Conservation (phyloP, 2,329 filamentous ascomycete genomes). For the Scedosporium dehoogii region DNA sequence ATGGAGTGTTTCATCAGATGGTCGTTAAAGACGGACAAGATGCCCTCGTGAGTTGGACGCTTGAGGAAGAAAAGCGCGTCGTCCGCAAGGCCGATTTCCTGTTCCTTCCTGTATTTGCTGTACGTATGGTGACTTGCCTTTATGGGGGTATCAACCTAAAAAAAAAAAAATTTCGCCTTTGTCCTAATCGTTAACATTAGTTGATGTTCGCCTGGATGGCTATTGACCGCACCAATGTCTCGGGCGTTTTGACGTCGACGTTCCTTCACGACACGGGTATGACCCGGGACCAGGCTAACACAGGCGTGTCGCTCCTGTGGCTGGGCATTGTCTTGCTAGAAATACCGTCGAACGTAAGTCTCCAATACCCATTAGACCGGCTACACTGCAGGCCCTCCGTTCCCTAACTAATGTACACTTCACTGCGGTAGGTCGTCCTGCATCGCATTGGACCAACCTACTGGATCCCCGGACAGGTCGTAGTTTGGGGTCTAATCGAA, state of each 20-base stretch:
- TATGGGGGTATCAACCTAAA: neutral
- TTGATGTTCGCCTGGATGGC: conserved; percentile 1
- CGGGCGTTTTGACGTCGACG: neutral
- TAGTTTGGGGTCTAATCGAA: neutral
- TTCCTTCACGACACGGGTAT: conserved; percentile 1
- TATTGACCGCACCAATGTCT: conserved; percentile 1
- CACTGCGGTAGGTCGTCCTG: neutral
- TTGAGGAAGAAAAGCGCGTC: neutral
- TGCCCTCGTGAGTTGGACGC: neutral
- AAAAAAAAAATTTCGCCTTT: too few species aligned
- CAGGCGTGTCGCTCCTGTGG: neutral
- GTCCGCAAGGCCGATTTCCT: conserved; percentile 1
- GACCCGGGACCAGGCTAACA: conserved; percentile 1
- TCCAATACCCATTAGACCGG: neutral
- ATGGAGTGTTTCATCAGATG: neutral
- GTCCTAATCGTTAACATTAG: neutral
- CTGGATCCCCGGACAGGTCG: neutral
- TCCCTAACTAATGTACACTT: neutral
- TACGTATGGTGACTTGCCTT: neutral
- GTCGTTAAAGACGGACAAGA: neutral
- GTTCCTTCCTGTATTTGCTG: neutral
- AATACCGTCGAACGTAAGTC: conserved; percentile 2
- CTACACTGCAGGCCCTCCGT: neutral
- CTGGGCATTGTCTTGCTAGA: conserved; percentile 1
- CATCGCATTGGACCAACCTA: neutral